These are phyloP conservation scores for Oryza coarctata DNA, from an alignment of 176 grass and related monocot species.

Conservation along the genomic window DNA sequence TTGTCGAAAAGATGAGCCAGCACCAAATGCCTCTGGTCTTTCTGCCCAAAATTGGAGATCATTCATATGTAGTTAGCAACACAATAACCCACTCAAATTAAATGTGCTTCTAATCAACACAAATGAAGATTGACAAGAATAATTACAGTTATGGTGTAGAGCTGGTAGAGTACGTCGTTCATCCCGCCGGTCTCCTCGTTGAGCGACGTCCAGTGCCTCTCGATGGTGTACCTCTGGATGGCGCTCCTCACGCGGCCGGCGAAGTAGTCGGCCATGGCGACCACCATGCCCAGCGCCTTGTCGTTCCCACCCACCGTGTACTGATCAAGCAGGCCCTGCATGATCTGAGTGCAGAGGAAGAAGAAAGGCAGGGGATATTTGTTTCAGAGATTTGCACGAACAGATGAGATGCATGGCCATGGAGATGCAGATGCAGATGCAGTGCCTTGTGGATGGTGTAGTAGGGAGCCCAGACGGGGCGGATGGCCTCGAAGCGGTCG, in stretches of 20 bases:
- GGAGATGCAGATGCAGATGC: no score
- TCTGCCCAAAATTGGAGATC: conserved; percentile 34
- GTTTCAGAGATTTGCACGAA: neutral
- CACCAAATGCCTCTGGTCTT: conserved; percentile 73
- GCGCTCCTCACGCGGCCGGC: conserved; percentile 64
- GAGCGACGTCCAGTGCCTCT: conserved; percentile 82
- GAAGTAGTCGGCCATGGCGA: conserved; percentile 88
- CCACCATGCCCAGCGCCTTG: conserved; percentile 65
- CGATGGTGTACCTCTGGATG: conserved; percentile 68
- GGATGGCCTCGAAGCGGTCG: conserved; percentile 84
- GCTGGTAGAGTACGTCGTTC: conserved; percentile 97
- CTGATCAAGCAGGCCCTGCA: conserved; percentile 92
- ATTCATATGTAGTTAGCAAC: neutral
- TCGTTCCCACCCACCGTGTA: conserved; percentile 57
- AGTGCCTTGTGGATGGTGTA: conserved; percentile 96
- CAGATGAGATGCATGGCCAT: neutral
- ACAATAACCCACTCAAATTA: neutral
- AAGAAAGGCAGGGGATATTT: neutral
- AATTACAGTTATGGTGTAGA: conserved; percentile 79
- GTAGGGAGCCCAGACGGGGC: conserved; percentile 91
- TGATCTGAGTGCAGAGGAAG: conserved; percentile 49
- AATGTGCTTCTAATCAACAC: neutral
- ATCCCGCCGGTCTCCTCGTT: conserved; percentile 99
- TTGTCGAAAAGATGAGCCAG: conserved; percentile 94
- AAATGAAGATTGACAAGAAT: neutral